Conservation (phyloP, 352 stramenopile species). For the Globisporangium spiculum region DNA sequence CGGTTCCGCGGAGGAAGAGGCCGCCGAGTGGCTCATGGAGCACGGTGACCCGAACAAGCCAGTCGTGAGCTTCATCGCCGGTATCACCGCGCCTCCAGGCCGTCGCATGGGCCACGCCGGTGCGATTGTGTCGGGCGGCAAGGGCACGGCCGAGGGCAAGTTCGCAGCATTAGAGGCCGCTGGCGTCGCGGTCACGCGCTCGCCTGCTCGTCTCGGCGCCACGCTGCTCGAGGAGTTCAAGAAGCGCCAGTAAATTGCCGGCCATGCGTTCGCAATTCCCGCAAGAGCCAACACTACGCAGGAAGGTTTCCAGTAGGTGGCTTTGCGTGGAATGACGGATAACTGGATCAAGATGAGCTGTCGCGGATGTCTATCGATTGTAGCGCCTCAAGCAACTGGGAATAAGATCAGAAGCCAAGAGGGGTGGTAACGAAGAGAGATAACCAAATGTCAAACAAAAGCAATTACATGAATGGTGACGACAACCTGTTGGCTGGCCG, state of each 20-base stretch:
- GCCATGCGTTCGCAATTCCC: neutral
- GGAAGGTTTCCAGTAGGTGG: neutral
- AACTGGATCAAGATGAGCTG: neutral
- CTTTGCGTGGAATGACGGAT: neutral
- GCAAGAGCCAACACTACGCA: neutral
- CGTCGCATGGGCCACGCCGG: constrained; percentile 99
- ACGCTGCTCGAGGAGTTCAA: constrained; percentile 97
- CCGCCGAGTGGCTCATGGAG: constrained; percentile 97
- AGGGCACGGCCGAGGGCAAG: constrained; percentile 97
- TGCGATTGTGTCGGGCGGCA: constrained; percentile 98
- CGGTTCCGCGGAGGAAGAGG: constrained; percentile 97
- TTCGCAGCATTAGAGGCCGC: constrained; percentile 95
- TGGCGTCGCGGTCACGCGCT: constrained; percentile 95
- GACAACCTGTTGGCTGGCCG: neutral
- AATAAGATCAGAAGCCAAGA: neutral
- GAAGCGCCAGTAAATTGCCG: constrained; percentile 46
- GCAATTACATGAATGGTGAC: neutral
- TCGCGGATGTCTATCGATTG: neutral
- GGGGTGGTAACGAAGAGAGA: neutral
- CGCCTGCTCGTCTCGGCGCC: constrained; percentile 93
- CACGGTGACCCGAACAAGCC: constrained; percentile 98
- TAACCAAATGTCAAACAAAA: neutral
- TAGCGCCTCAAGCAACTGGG: neutral
- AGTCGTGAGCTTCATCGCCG: constrained; percentile 99
- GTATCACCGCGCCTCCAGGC: constrained; percentile 97